Percentiles rank a stretch among this genome's conserved stretches.
Conservation (phyloP, 148 eudicot genomes). For the Vaccinium corymbosum region DNA sequence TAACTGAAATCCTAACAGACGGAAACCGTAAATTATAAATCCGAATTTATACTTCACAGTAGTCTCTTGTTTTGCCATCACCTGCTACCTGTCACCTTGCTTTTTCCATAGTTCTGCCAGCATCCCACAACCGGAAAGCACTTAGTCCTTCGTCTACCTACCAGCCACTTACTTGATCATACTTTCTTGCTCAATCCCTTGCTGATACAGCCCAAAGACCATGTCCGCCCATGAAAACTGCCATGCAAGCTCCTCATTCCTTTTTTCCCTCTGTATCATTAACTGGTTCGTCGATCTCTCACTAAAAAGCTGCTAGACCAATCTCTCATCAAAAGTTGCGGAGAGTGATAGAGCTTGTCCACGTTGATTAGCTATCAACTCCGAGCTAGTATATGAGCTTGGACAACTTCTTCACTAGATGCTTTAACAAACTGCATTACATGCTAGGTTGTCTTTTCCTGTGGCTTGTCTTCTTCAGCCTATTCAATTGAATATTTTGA, state of each 20-base stretch:
- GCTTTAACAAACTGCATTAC: not conserved
- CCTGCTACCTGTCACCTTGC: not conserved
- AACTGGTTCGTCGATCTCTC: not conserved
- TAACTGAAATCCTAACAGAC: too few species aligned
- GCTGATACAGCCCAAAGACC: not conserved
- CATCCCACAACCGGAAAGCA: not conserved
- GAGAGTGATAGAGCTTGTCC: not conserved
- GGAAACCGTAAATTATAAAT: too few species aligned
- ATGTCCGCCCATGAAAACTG: not conserved
- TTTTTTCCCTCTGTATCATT: not conserved
- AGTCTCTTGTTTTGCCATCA: not conserved
- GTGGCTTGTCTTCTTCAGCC: not conserved
- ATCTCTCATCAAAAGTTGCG: not conserved
- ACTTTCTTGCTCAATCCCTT: not conserved
- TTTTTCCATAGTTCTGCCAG: not conserved
- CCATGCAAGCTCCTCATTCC: not conserved
- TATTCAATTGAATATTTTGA: not conserved
- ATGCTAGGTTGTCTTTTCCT: constrained; percentile 6
- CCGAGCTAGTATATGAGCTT: not conserved
- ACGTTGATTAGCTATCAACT: not conserved
- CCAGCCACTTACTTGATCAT: not conserved
- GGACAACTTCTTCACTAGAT: not conserved
- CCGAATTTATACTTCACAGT: too few species aligned
- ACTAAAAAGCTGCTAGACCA: not conserved
- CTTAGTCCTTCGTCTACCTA: not conserved